phyloP scores from a whole-genome alignment of 257 asterid genomes.

The Ocimum tenuiflorum region DNA sequence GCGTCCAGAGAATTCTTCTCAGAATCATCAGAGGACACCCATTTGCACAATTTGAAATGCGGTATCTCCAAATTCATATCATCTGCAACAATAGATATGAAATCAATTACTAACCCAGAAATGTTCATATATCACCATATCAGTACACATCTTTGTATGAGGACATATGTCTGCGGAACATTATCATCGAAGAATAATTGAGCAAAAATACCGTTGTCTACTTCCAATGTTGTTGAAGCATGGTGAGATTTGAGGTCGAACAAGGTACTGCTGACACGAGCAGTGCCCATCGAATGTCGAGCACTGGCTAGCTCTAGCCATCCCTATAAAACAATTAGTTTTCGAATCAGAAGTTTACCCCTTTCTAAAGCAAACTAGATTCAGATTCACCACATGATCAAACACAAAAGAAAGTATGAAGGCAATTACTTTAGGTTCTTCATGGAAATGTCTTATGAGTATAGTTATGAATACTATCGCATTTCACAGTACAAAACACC shows the following conservation, averaged over 20 bases:
- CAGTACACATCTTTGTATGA: no score
- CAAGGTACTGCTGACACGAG: constrained; percentile 63
- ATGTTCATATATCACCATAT: no score
- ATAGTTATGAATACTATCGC: neutral
- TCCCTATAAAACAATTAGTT: constrained; percentile 40
- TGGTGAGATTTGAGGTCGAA: constrained; percentile 69
- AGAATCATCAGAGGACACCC: constrained; percentile 47
- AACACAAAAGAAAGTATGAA: neutral
- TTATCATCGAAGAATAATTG: neutral
- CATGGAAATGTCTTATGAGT: neutral
- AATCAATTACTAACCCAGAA: neutral
- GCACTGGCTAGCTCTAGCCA: constrained; percentile 92
- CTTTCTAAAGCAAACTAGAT: neutral
- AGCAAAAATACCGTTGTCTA: constrained; percentile 38
- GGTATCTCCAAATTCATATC: constrained; percentile 27
- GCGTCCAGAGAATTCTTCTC: constrained; percentile 32
- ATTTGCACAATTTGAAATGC: constrained; percentile 52
- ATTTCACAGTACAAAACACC: neutral
- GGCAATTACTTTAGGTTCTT: neutral
- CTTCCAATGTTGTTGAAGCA: constrained; percentile 66
- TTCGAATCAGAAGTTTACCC: neutral
- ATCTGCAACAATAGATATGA: constrained; percentile 28
- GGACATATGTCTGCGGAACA: no score
- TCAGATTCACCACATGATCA: constrained; percentile 10
- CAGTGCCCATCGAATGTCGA: constrained; percentile 78